Percentiles rank a stretch among this genome's conserved stretches.
Evolutionary conservation across 2,329 filamentous ascomycete genomes (phyloP).

Genomic region (Bipolaris cookei): DNA sequence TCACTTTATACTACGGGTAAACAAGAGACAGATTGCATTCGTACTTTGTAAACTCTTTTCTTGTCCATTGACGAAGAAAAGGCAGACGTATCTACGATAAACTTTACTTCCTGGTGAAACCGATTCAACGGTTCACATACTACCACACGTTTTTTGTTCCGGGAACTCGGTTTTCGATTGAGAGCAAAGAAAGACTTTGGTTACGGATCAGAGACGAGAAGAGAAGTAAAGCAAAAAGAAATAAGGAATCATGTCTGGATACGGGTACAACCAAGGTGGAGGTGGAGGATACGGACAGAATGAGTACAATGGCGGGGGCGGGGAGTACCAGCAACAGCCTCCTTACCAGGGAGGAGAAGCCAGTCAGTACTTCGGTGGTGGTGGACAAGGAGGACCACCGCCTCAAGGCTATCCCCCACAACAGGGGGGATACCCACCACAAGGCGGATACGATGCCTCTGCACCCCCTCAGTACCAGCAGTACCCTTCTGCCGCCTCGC

Average conservation of each 20-base stretch:
- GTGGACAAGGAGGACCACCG: slow-evolving; percentile 4
- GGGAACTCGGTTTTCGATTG: too few species aligned
- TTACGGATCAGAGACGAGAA: not conserved
- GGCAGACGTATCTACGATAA: too few species aligned
- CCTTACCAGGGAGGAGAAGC: slow-evolving; percentile 17
- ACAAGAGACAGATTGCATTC: too few species aligned
- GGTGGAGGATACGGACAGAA: slow-evolving; percentile 10
- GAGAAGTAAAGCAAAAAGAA: not conserved
- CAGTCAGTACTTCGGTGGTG: slow-evolving; percentile 20
- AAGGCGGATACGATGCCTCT: slow-evolving; percentile 8
- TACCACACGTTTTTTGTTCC: too few species aligned
- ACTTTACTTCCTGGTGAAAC: too few species aligned
- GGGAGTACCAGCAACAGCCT: slow-evolving; percentile 16
- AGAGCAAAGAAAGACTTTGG: too few species aligned
- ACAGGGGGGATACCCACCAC: slow-evolving; percentile 16
- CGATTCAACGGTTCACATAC: too few species aligned
- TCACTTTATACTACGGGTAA: too few species aligned
- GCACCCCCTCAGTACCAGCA: slow-evolving; percentile 26
- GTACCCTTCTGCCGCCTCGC: slow-evolving; percentile 26
- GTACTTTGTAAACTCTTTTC: too few species aligned
- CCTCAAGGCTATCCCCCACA: slow-evolving; percentile 12
- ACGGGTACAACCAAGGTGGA: slow-evolving; percentile 16
- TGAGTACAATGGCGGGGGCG: slow-evolving; percentile 15
- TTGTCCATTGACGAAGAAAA: too few species aligned
- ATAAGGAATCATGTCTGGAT: slow-evolving; percentile 15